Evolutionary conservation across 2,329 filamentous ascomycete species (phyloP).

Genomic region (Cyphellophora attinorum): DNA sequence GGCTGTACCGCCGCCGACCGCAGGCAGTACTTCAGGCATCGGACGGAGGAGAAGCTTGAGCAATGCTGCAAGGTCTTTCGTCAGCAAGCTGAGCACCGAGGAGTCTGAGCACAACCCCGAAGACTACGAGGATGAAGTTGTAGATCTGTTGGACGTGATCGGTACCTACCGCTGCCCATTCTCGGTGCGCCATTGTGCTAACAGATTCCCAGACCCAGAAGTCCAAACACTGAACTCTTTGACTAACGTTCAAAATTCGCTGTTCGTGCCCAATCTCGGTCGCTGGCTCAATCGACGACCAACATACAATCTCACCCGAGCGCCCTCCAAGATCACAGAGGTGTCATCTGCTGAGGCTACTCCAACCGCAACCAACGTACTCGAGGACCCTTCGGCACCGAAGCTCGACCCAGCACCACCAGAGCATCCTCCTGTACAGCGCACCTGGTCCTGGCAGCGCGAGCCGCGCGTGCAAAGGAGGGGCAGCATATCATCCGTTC

Average conservation of each 20-base stretch:
- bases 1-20: not conserved
- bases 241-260: constrained; percentile 82
- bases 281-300: constrained; percentile 65
- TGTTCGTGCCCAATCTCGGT: constrained; percentile 77
- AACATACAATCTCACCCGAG: constrained; percentile 45
- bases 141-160: constrained; percentile 59
- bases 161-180: constrained; percentile 36
- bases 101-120: constrained; percentile 12
- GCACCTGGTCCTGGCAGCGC: constrained; percentile 15
- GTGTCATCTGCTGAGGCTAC: constrained; percentile 32
- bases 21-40: constrained; percentile 3
- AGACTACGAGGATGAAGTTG: constrained; percentile 54
- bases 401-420: constrained; percentile 6
- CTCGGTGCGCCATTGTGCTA: constrained; percentile 14
- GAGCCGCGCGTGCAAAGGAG: constrained; percentile 18
- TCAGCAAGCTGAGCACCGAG: constrained; percentile 13
- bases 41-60: constrained; percentile 12
- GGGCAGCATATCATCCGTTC: constrained; percentile 57
- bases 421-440: constrained; percentile 5
- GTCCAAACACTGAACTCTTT: constrained; percentile 73
- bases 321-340: constrained; percentile 6
- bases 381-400: constrained; percentile 17
- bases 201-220: constrained; percentile 57
- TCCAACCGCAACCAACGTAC: constrained; percentile 28
- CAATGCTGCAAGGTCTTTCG: constrained; percentile 15